Evolutionary conservation across 345 rosid species (phyloP), one percentile per base, ranked within the genome.

Genomic region (Hibiscus syriacus): DNA sequence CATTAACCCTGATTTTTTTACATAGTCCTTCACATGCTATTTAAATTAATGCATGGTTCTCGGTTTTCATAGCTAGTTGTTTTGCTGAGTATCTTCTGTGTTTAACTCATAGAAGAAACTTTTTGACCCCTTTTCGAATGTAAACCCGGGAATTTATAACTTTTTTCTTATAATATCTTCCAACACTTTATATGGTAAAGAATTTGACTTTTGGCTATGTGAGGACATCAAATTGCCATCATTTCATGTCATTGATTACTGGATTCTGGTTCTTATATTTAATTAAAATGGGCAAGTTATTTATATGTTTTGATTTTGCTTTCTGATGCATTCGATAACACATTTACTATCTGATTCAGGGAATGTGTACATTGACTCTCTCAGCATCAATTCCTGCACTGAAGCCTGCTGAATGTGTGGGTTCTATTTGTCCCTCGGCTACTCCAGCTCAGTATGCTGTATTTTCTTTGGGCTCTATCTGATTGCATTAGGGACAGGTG

Each of bases 401-500:
- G 50, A 87, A 72, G 72, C 99, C 99, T 17, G 72, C 68, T 20
- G 89, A 82, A 79, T 91, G 96, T 46, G 80, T 77, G 54, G 91
- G 72, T 43, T 57, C 74, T 2, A 20, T 81, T 0, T 93, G 98
- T 73, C 97, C 96, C 59, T 29, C 90, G 2, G 87, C 97, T 64
- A 84, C 89, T 6, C 55, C 80, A 29, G 74, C 83, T 74, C 96
- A 91, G 76, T 86, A 86, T 49, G 85, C 78, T 0, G 86, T 89
- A 66, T 86, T 91, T 91, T 86, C 79, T 19, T 81, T 2, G 96
- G 96, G 70, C 92, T 93, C 56, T 89, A 91, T 80, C 83, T 94
- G 65, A 91, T 91, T 54, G 96, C 99, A 0, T 81, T 93, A 0
- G 99, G 95, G 11, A 86, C 97, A 9, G 96, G 99, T 69, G 95